phyloP scores from a whole-genome alignment of 163 green algal genomes.

The Trebouxia gelatinosa region DNA sequence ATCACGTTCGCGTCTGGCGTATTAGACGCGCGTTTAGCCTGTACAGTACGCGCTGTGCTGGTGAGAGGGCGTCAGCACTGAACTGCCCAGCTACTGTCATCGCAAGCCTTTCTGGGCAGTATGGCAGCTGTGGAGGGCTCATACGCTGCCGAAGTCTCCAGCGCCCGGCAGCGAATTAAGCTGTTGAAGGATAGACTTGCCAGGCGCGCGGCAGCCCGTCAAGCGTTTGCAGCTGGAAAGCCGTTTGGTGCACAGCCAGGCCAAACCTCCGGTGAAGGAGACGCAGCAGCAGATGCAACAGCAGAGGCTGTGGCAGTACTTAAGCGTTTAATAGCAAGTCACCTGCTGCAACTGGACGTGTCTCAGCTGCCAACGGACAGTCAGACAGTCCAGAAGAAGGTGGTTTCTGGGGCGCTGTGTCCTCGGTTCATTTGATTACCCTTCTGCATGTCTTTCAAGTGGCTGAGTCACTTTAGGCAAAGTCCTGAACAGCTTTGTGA shows the following conservation, averaged over 20 bases:
- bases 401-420: background rate
- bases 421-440: background rate
- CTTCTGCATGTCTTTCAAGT: background rate
- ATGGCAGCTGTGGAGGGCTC: conserved; percentile 1
- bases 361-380: conserved; percentile 22
- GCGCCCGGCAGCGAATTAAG: conserved; percentile 28
- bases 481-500: background rate
- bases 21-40: no score
- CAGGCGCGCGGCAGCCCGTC: background rate
- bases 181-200: conserved; percentile 20
- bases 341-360: background rate
- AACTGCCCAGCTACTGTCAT: no score
- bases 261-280: background rate
- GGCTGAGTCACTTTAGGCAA: no score
- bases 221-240: background rate
- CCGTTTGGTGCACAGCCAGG: background rate
- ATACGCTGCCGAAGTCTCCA: conserved; percentile 3
- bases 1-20: no score
- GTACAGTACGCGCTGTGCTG: no score
- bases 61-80: no score
- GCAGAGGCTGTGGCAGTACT: background rate
- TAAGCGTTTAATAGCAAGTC: background rate
- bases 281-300: background rate
- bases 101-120: no score
- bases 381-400: conserved; percentile 22